Percentiles rank a stretch among this genome's conserved stretches.
Evolutionary conservation across 2,329 filamentous ascomycete genomes (phyloP).

Genomic region (Seiridium unicorne): DNA sequence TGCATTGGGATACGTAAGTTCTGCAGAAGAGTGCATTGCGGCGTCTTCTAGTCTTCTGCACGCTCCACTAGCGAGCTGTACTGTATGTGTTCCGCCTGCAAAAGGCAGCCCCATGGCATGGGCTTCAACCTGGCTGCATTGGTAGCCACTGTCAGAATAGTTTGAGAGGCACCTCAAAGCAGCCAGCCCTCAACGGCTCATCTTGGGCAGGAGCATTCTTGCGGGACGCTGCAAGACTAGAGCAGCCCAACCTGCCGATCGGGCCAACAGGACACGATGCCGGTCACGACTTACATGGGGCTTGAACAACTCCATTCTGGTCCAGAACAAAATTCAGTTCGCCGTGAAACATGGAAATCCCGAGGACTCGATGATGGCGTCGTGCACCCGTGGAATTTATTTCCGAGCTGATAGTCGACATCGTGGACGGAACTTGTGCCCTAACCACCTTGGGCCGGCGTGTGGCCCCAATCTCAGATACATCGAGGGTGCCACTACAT

Average conservation of each 20-base stretch:
- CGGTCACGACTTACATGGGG: background rate
- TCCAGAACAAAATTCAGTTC: background rate
- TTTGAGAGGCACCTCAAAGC: background rate
- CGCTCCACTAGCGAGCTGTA: background rate
- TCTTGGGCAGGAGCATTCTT: background rate
- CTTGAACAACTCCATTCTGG: background rate
- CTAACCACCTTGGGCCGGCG: background rate
- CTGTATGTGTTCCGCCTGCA: background rate
- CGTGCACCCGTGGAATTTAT: background rate
- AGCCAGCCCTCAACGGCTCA: conserved; percentile 2
- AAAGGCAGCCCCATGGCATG: background rate
- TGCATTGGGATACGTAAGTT: conserved; percentile 29
- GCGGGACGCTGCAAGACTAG: background rate
- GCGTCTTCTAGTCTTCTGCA: conserved; percentile 17
- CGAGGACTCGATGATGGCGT: conserved; percentile 10
- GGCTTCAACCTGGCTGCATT: background rate
- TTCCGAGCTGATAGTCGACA: background rate
- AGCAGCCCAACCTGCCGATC: background rate
- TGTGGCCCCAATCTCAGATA: conserved; percentile 16
- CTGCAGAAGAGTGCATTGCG: conserved; percentile 23
- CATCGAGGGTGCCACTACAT: conserved; percentile 26
- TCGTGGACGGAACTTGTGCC: background rate
- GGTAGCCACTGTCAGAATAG: background rate
- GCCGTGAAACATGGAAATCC: conserved; percentile 8
- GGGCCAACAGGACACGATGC: background rate